Conservation (phyloP, 2,329 filamentous ascomycete species). For the Diaporthe citri region DNA sequence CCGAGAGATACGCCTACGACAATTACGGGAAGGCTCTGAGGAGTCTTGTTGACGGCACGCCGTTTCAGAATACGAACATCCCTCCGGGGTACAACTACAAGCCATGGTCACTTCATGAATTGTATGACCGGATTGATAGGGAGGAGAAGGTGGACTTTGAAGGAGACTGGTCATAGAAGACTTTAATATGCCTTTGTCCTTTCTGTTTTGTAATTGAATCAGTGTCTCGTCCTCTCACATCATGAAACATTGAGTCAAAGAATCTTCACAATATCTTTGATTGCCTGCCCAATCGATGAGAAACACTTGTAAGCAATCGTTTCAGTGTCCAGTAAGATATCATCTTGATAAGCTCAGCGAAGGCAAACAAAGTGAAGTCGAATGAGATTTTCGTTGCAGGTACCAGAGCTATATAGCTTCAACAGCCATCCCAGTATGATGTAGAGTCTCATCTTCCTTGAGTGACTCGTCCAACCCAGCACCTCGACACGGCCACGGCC, state of each 20-base stretch:
- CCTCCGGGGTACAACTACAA: slow-evolving; percentile 1
- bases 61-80: slow-evolving; percentile 15
- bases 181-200: neutral
- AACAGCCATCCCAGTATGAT: neutral
- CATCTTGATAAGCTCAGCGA: neutral
- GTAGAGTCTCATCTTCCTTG: neutral
- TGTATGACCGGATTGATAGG: slow-evolving; percentile 12
- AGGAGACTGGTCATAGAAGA: slow-evolving; percentile 32
- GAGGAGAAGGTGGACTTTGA: slow-evolving; percentile 31
- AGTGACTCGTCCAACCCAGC: neutral
- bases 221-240: neutral
- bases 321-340: no score
- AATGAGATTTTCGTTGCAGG: neutral
- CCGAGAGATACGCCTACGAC: slow-evolving; percentile 31
- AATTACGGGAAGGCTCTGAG: slow-evolving; percentile 33
- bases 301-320: neutral
- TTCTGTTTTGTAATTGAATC: neutral
- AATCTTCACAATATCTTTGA: neutral
- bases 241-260: neutral
- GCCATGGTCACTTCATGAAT: slow-evolving; percentile 1
- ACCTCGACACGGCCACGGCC: neutral
- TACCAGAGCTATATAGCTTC: neutral
- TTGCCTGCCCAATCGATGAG: neutral
- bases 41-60: slow-evolving; percentile 20
- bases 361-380: no score